Base-by-base conservation (phyloP, 2,329 filamentous ascomycete species). In the Microthyrium microscopicum region DNA sequence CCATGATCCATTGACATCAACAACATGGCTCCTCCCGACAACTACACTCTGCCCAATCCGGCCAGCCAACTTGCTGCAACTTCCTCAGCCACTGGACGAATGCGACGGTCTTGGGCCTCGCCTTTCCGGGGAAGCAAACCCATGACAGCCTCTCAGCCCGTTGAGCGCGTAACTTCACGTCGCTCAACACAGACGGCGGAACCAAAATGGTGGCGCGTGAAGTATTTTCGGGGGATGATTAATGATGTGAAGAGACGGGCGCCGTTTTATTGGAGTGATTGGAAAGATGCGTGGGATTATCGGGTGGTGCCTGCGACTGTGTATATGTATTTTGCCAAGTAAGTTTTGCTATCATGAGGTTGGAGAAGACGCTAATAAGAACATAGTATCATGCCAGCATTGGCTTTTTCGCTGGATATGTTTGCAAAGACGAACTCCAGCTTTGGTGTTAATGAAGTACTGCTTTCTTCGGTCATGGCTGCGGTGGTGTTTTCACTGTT, bases 361-460 rank as follows among this genome's bases (percentile, higher is more conserved):
- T 12, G n/a, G 12, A 9, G 15, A 18, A 18, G 22, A 34, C 9
- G 22, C n/a, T 68, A 41, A 62, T 63, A 3, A 72, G 13, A 68
- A 73, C 44, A 15, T 11, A 89, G 81, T 57, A 89, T 92, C 47
- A 58, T 92, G 9, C 83, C 84, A 1, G 83, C 84, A 1, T 58
- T 92, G 39, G 84, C 84, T 30, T 92, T 92, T 57, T 89, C 81
- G 2, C 65, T 92, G 34, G 83, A 93, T 55, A 92, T 93, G 84
- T 89, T 91, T 50, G 77, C 76, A 40, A 87, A 85, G 56, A 93
- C 82, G 1, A 62, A 76, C 40, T 77, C 77, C 55, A 78, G 79
- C 43, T 92, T 83, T 47, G 83, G 84, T 32, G 83, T 93, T 37
- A 92, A 92, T 51, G 84, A 93, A 56, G 83, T 89, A 2, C 62